Base-by-base conservation (phyloP, 2,329 filamentous ascomycete species). In the Colletotrichum incanum region DNA sequence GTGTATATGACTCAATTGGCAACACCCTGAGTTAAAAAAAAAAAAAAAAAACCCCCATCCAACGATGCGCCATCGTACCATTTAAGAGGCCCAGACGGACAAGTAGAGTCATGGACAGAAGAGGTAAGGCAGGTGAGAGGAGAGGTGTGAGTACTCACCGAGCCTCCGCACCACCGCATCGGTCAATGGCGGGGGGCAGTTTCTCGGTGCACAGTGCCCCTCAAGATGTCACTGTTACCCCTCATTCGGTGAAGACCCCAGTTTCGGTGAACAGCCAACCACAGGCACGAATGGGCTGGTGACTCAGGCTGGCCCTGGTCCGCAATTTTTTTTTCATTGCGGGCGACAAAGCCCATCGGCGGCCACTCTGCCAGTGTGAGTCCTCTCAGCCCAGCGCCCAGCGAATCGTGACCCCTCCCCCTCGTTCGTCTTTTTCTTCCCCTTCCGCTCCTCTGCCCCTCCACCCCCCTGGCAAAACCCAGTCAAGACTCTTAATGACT, bases 271-370 rank as follows among this genome's bases (percentile, higher is more conserved):
- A 28, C 4, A 37, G 3, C 70, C 70, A 72, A 72, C 56, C 28
- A 23, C 0, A 59, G 1, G 2, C 0, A 8, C 65, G 28, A 60
- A 54, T 55, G 7, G 12, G 43, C 39, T 28, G 28, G 70, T 72
- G 70, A 72, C 50, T 72, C 70, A 72, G 65, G 58, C 18, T 56
- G 20, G 39, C 23, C 12, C 41, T 37, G 50, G 31, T 55, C 65
- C 39, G 65, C 70, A 69, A 72, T 70, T 72, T 70, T 67, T 71
- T 67, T 72, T 62, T 62, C 31, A 12, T n/a, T n/a, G 61, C 67
- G 62, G 67, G 49, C 45, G 60, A 64, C 59, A 55, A 54, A 64
- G 50, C 67, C 28, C 28, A 31, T 31, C 28, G 28, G 28, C 28
- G 28, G 28, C 28, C 28, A 31, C 28, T 4, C 28, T 26, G 47